phyloP scores from a whole-genome alignment of 805 yeast genomes.

The Wickerhamomyces bovis region DNA sequence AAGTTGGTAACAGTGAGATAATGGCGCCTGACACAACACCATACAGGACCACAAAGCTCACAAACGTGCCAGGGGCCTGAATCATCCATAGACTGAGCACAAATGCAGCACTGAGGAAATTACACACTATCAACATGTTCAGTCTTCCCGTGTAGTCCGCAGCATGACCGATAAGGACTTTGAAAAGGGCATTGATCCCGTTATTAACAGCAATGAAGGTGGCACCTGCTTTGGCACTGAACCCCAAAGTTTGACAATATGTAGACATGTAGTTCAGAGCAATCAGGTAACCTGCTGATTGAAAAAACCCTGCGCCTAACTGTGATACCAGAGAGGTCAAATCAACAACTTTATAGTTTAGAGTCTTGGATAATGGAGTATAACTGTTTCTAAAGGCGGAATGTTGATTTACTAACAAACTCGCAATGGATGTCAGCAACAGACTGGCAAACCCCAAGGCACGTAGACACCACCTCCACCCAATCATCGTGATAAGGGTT shows the following conservation, averaged over 20 bases:
- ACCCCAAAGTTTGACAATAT: conserved; percentile 28
- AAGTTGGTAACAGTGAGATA: conserved; percentile 28
- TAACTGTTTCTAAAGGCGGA: conserved; percentile 2
- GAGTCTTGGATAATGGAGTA: conserved; percentile 3
- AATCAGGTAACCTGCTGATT: background rate
- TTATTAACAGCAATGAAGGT: conserved; percentile 31
- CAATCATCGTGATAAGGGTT: conserved; percentile 22
- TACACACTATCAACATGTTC: conserved; percentile 36
- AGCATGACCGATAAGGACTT: conserved; percentile 30
- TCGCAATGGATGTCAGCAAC: background rate
- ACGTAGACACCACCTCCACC: conserved; percentile 32
- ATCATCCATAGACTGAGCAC: conserved; percentile 34
- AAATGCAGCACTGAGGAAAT: conserved; percentile 28
- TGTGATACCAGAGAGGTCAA: conserved; percentile 7
- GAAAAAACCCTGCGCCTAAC: conserved; percentile 21
- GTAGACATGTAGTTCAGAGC: conserved; percentile 24
- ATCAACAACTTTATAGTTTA: conserved; percentile 8
- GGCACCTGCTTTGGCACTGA: conserved; percentile 27
- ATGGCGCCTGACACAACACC: conserved; percentile 33
- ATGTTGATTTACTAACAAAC: conserved; percentile 7
- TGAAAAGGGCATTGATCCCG: conserved; percentile 27
- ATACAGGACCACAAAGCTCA: conserved; percentile 28
- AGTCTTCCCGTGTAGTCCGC: conserved; percentile 37
- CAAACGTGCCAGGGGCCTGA: conserved; percentile 20
- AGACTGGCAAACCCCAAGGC: conserved; percentile 26